Base-by-base conservation (phyloP, 176 grass and related monocot species). In the Raddia distichophylla region DNA sequence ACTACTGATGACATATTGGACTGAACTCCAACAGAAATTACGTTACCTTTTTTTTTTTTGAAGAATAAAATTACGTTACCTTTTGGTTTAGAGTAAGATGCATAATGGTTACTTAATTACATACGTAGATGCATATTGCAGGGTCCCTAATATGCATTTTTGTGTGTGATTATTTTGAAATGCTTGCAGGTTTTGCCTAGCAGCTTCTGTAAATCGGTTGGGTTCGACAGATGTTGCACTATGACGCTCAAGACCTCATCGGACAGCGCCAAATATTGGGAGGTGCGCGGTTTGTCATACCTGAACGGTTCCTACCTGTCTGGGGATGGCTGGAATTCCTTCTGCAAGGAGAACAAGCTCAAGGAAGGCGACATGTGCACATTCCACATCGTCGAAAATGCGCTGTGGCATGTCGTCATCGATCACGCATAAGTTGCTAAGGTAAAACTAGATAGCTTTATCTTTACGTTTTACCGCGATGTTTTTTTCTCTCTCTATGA, bases 311-410 rank as follows among this genome's bases (percentile, higher is more conserved):
- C 42, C 65, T 76, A 35, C 18, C 0, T 16, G 37, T 40, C 4
- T 1, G 12, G 40, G 6, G 2, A 0, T 0, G 78, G 54, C 45
- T 87, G 78, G 85, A 53, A 8, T 19, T 52, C 15, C 5, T 81
- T 87, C 71, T 69, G 34, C 34, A 7, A 2, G 50, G 68, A 73
- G 2, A 80, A 86, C 16, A 44, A 2, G 8, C 20, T 86, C 50
- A 65, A 74, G 32, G 18, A 2, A 43, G 78, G 78, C 0, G 78
- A 81, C 43, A 6, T 86, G 27, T 87, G 71, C 54, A 75, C 64
- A 44, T 87, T 87, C 85, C 52, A 33, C 16, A 10, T 81, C 15
- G 2, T 69, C 15, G 2, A 81, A 5, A 46, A 32, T 1, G 69
- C 8, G 0, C 14, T 81, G 14, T 87, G 78, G 85, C 45, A 51